A percentile compares a stretch with the other conserved stretches of the same genome.
These are phyloP conservation scores for Chenopodium berlandieri DNA, from an alignment of 148 eudicot species.

Conservation along the genomic window DNA sequence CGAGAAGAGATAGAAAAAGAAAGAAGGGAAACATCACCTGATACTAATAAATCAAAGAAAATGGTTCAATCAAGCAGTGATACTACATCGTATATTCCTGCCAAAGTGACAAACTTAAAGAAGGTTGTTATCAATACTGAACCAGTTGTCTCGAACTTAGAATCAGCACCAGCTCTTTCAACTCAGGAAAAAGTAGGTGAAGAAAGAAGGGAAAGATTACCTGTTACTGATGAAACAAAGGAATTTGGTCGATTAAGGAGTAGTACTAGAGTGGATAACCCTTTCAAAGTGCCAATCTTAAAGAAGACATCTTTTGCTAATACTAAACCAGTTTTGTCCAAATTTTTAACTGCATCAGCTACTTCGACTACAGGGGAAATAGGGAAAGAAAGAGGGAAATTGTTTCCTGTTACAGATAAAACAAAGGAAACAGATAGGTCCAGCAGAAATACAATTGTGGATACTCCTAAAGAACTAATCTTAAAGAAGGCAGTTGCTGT, in stretches of 20 bases:
- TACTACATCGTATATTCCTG: conserved; percentile 3
- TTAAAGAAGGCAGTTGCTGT: conserved; percentile 19
- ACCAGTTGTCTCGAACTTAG: conserved; percentile 10
- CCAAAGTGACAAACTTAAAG: conserved; percentile 1
- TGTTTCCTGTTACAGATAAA: conserved; percentile 9
- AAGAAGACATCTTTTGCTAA: conserved; percentile 19
- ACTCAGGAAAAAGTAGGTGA: neutral
- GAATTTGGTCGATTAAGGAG: conserved; percentile 24
- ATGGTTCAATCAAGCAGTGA: conserved; percentile 11
- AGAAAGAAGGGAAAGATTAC: neutral
- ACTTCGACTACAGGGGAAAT: conserved; percentile 8
- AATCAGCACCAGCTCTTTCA: neutral
- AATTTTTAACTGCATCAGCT: conserved; percentile 11
- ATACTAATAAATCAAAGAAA: neutral
- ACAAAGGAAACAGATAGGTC: conserved; percentile 29
- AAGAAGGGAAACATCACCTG: conserved; percentile 1
- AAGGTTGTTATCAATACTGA: conserved; percentile 9
- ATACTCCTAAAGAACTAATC: conserved; percentile 19
- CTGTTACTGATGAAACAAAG: neutral
- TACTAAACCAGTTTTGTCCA: neutral
- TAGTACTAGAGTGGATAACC: conserved; percentile 15
- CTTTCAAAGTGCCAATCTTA: conserved; percentile 15
- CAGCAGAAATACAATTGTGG: conserved; percentile 22
- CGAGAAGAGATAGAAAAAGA: neutral
- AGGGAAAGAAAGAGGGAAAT: neutral